phyloP scores from a whole-genome alignment of 139 green algal species.

The Chlorella ohadii region DNA sequence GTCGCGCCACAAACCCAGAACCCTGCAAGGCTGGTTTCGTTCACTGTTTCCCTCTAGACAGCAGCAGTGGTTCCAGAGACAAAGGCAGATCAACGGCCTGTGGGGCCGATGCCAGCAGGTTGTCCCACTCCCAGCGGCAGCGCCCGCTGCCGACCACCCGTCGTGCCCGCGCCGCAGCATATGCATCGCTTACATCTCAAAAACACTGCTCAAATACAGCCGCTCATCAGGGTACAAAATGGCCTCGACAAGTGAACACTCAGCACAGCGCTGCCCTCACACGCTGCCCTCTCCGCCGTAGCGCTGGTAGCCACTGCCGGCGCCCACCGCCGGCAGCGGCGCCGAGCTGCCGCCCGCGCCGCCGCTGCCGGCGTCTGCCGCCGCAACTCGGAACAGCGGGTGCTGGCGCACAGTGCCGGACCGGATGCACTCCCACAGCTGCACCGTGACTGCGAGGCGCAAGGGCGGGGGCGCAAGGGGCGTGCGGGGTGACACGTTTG shows the following conservation, averaged over 20 bases:
- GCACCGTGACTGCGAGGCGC: slow-evolving; percentile 33
- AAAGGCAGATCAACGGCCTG: no score
- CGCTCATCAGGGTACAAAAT: background rate
- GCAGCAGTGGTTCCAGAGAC: no score
- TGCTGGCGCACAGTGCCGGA: slow-evolving; percentile 51
- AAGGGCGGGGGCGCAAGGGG: no score
- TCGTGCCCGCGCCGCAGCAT: background rate
- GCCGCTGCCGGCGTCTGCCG: background rate
- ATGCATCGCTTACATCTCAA: background rate
- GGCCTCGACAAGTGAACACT: background rate
- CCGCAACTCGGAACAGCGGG: slow-evolving; percentile 58
- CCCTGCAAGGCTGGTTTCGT: no score
- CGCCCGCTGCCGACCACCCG: no score
- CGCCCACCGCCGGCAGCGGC: background rate
- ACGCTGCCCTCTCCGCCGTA: background rate
- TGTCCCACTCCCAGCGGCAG: background rate
- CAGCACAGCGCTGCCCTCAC: background rate
- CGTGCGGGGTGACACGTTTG: no score
- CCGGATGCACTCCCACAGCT: slow-evolving; percentile 52
- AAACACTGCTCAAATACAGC: background rate
- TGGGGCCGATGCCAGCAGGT: no score
- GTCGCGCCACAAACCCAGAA: no score
- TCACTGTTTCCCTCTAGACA: no score
- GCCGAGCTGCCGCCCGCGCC: background rate
- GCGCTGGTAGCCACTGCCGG: background rate